Base-by-base conservation (phyloP, 192 early-diverging fungal genomes). In the Lobosporangium transversale region DNA sequence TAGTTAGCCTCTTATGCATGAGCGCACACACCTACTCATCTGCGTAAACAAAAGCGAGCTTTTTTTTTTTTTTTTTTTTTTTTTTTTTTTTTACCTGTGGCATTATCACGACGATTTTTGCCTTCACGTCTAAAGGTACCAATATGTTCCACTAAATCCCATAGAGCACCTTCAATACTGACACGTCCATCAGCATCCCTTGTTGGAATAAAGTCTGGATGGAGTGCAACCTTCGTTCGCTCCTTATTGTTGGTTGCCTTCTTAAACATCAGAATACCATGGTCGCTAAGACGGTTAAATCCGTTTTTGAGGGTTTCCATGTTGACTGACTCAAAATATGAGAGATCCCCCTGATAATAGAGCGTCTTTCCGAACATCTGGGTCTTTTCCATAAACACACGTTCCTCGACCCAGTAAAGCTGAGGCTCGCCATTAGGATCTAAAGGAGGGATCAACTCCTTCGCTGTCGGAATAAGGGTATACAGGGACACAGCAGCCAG, bases 251-350 rank as follows among this genome's bases (percentile, higher is more conserved):
- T 75, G 17, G 70, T 79, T 29, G 80, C 78, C 35, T 79, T 79
- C 31, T 84, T 87, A 27, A 81, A 80, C 59, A 87, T 56, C 9
- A 94, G 60, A 20, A 93, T 86, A 3, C 88, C 88, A 80, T 89
- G 81, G 54, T 94, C 88, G 62, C 87, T 80, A 26, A 91, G 73
- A 12, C 91, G 82, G n/a, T 80, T 81, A 48, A 94, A 85, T 24
- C 90, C 92, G 68, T 93, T 94, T 54, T 89, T 89, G 33, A 95
- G 58, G 1, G 91, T 95, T 56, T 95, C 94, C 67, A 92, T 93
- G 74, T 94, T 95, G 58, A 92, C 83, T 17, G 92, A 88, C 66
- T 95, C 94, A 67, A 95, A 86, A 76, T 93, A 94, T 5, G 89
- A 79, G 42, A 85, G 65, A 50, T 87, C 82, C 29, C 92, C 93